These are phyloP conservation scores for Candida ortonii DNA, from an alignment of 805 yeast genomes.

Conservation along the genomic window DNA sequence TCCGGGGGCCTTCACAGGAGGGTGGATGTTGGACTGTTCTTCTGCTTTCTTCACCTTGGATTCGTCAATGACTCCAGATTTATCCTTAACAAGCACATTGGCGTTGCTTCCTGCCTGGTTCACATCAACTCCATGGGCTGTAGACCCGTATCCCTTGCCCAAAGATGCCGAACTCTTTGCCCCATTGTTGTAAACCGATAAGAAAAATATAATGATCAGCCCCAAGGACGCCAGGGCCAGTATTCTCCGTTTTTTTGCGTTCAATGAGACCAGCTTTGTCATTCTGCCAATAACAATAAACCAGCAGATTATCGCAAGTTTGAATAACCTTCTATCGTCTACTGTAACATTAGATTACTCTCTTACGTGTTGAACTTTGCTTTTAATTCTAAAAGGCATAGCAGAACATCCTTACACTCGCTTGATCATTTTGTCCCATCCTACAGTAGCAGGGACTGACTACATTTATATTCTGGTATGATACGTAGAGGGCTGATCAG, in stretches of 20 bases:
- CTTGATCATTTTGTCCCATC: too few species aligned
- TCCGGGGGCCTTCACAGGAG: constrained; percentile 24
- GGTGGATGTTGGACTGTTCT: constrained; percentile 24
- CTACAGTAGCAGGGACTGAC: too few species aligned
- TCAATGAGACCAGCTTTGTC: constrained; percentile 12
- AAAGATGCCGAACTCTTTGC: constrained; percentile 15
- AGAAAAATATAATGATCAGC: constrained; percentile 36
- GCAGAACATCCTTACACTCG: too few species aligned
- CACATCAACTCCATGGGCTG: constrained; percentile 10
- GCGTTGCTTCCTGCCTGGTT: constrained; percentile 23
- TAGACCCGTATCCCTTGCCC: constrained; percentile 4
- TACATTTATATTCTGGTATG: too few species aligned
- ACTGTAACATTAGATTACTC: too few species aligned
- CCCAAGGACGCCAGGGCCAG: constrained; percentile 41
- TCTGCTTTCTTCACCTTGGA: constrained; percentile 39
- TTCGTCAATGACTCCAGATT: constrained; percentile 40
- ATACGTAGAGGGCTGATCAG: too few species aligned
- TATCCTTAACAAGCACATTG: constrained; percentile 31
- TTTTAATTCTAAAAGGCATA: too few species aligned
- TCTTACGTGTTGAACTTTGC: too few species aligned
- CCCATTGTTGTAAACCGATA: constrained; percentile 25
- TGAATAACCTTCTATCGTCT: too few species aligned
- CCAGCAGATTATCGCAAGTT: not conserved
- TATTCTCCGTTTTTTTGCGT: constrained; percentile 38
- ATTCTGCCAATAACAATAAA: constrained; percentile 1